Percentiles rank a stretch among this genome's conserved stretches.
phyloP scores from a whole-genome alignment of 1,284 basidiomycete genomes.

The Rhizoctonia solani region DNA sequence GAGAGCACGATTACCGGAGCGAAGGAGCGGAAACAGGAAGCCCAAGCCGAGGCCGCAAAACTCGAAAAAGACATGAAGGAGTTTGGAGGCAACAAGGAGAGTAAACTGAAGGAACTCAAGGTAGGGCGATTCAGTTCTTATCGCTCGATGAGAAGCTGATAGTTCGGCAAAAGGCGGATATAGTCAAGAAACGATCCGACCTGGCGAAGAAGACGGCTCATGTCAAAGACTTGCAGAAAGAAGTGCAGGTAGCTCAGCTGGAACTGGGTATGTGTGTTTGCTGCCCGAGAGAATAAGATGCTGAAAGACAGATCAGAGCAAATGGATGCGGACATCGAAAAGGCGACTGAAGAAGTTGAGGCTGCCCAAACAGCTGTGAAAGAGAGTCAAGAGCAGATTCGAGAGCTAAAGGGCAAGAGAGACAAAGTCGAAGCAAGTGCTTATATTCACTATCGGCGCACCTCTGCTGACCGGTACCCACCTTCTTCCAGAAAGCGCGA shows the following conservation, averaged over 20 bases:
- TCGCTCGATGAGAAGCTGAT: not conserved
- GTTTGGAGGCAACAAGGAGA: constrained; percentile 98
- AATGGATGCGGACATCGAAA: constrained; percentile 76
- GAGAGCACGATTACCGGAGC: constrained; percentile 66
- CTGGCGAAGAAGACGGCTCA: constrained; percentile 79
- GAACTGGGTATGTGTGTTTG: constrained; percentile 84
- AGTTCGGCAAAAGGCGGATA: constrained; percentile 61
- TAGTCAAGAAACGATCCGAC: constrained; percentile 78
- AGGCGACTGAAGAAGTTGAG: constrained; percentile 60
- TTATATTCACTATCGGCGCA: not conserved
- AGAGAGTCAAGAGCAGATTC: constrained; percentile 67
- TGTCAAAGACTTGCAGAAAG: constrained; percentile 88
- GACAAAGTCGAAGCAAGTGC: constrained; percentile 57
- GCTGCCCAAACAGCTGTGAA: constrained; percentile 64
- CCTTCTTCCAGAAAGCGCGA: constrained; percentile 45
- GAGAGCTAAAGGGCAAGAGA: constrained; percentile 60
- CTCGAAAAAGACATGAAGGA: constrained; percentile 97
- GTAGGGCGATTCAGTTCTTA: constrained; percentile 49
- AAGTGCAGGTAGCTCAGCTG: constrained; percentile 82
- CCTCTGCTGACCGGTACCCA: not conserved
- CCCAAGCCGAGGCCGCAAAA: constrained; percentile 78
- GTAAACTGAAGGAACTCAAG: constrained; percentile 94
- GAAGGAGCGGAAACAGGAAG: constrained; percentile 75
- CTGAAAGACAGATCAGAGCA: too few relatives aligned
- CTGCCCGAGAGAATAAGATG: too few relatives aligned